Conservation (phyloP, 192 early-diverging fungal genomes). For the Backusella mclennaniae region DNA sequence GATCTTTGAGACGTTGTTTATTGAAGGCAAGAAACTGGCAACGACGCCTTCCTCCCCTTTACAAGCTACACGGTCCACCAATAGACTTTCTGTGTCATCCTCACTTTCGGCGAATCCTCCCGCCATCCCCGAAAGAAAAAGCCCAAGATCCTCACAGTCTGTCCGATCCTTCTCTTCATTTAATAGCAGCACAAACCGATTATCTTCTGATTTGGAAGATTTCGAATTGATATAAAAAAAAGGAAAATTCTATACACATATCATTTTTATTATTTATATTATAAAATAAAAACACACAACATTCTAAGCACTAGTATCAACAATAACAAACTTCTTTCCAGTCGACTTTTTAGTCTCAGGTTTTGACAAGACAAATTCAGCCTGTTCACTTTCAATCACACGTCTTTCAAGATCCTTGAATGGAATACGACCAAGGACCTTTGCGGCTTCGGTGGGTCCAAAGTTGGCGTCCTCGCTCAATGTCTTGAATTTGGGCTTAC, state of each 20-base stretch:
- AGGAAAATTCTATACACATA: background rate
- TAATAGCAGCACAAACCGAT: background rate
- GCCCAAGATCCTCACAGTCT: background rate
- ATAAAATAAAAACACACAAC: constrained; percentile 1
- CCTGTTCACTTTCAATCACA: constrained; percentile 25
- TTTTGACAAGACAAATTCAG: constrained; percentile 16
- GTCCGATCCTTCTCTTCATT: background rate
- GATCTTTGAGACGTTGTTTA: constrained; percentile 50
- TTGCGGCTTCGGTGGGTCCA: constrained; percentile 77
- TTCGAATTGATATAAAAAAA: constrained; percentile 6
- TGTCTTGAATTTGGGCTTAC: constrained; percentile 76
- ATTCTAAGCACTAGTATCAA: constrained; percentile 35
- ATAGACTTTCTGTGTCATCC: background rate
- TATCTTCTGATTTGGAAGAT: constrained; percentile 10
- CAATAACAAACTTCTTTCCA: constrained; percentile 43
- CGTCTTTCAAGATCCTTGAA: constrained; percentile 43
- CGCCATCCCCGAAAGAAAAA: background rate
- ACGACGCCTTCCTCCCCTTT: background rate
- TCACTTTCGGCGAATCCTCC: background rate
- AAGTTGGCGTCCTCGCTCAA: constrained; percentile 79
- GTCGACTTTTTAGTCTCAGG: constrained; percentile 7
- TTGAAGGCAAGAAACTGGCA: constrained; percentile 25
- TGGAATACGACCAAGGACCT: constrained; percentile 67
- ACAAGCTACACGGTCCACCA: background rate
- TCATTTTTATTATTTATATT: background rate